Evolutionary conservation across 2,329 filamentous ascomycete genomes (phyloP), one percentile per base, ranked within the genome.

Genomic region (Botrytis fabae): DNA sequence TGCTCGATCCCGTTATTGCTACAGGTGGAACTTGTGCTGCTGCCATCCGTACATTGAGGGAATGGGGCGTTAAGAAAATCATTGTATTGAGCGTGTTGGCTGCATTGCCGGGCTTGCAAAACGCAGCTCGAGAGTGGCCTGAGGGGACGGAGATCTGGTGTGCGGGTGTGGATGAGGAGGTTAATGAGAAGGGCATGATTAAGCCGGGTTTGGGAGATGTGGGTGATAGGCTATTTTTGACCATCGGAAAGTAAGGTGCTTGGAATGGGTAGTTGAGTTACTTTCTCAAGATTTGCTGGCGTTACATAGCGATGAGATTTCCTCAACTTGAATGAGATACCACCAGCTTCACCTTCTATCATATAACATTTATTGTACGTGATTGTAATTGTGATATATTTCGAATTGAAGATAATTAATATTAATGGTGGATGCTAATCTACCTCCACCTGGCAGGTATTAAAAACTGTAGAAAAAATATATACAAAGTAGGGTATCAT

Each of bases 1-100:
- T 98, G 71, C 88, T 97, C 65, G 95, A 98, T 81, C 96, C 95
- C 5, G 89, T 98, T 78, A 97, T 98, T 80, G 96, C 95, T 1
- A 98, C 96, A 0, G 95, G 95, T 54, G 94, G 93, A 1, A 98
- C 95, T 4, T 93, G 93, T 73, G 91, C 90, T 44, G 95, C 95
- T 0, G 95, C 95, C 8, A 97, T 98, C 80, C 92, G 96, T 80
- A 94, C 93, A 0, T 85, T 98, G 74, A 88, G 87, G 71, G 95
- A 98, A 80, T 98, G 95, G 95, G 95, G 95, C 42, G 93, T 94
- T n/a, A 87, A 91, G 83, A 87, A 88, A 74, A 90, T 98, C 72
- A 84, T 97, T 60, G 89, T 97, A 59, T 83, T 97, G 42, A 88
- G 89, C 62, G 88, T 98, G 40, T 81, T 98, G 42, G 94, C 89